phyloP scores from a whole-genome alignment of 2,329 filamentous ascomycete species.

The Ophiostoma quercus region DNA sequence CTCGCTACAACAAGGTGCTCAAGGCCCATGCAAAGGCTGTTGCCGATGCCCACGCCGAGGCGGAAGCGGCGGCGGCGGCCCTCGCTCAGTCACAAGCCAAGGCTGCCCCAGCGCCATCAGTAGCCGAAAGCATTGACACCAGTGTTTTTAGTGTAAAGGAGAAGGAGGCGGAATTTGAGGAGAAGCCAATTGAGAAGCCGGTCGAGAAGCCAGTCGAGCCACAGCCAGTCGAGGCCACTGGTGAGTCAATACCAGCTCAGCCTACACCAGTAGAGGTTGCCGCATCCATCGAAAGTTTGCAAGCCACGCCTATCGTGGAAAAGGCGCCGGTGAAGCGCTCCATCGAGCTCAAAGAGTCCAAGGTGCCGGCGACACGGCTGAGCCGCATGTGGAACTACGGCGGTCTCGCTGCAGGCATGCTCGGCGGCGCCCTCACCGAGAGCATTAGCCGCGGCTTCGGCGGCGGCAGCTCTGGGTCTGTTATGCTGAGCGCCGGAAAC shows the following conservation, averaged over 20 bases:
- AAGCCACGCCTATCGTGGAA: neutral
- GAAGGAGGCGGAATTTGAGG: neutral
- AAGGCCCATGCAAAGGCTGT: neutral
- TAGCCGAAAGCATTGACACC: neutral
- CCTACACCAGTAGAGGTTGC: neutral
- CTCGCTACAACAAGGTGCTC: slow-evolving; percentile 22
- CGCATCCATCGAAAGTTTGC: neutral
- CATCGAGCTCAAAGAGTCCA: slow-evolving; percentile 75
- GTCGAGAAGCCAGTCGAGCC: neutral
- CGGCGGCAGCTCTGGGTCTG: slow-evolving; percentile 60
- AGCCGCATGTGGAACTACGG: slow-evolving; percentile 92
- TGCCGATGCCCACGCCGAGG: neutral
- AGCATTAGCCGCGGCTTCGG: slow-evolving; percentile 74
- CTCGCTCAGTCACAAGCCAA: neutral
- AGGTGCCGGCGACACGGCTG: slow-evolving; percentile 80
- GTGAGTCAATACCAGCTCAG: neutral
- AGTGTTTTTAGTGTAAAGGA: neutral
- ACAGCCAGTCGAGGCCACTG: neutral
- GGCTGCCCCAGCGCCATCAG: neutral
- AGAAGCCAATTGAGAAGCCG: neutral
- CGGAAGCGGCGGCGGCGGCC: neutral
- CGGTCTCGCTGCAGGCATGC: slow-evolving; percentile 89
- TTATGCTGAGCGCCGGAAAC: slow-evolving; percentile 82
- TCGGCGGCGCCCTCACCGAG: slow-evolving; percentile 85
- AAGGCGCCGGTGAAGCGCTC: slow-evolving; percentile 1